These are phyloP conservation scores for Gymnopilus junonius DNA, from an alignment of 768 basidiomycete species.

Conservation along the genomic window DNA sequence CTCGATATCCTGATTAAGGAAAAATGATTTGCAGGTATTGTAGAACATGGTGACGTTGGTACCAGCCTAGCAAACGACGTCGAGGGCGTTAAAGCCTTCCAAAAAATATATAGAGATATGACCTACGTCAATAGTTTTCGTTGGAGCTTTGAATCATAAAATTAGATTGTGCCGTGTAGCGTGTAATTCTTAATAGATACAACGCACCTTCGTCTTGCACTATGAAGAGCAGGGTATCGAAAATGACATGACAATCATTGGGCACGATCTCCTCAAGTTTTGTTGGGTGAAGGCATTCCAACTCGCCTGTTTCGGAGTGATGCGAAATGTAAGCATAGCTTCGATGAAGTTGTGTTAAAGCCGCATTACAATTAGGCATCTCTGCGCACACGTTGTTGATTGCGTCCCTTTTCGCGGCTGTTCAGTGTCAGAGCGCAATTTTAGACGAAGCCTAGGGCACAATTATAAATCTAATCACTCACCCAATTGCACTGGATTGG, in stretches of 20 bases:
- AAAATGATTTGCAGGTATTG: conserved; percentile 16
- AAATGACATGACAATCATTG: conserved; percentile 17
- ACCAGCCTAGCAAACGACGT: background rate
- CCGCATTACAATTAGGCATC: conserved; percentile 12
- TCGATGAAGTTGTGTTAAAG: background rate
- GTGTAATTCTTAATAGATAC: background rate
- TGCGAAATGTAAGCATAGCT: background rate
- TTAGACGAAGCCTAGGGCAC: background rate
- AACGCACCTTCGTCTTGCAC: conserved; percentile 8
- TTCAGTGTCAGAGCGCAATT: too few relatives aligned
- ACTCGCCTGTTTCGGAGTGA: background rate
- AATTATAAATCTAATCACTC: background rate
- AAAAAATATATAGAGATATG: background rate
- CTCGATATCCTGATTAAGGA: conserved; percentile 8
- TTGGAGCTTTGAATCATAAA: conserved; percentile 4
- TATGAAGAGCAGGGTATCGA: conserved; percentile 14
- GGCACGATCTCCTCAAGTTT: conserved; percentile 1
- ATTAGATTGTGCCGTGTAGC: too few relatives aligned
- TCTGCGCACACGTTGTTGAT: conserved; percentile 14
- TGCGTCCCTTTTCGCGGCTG: background rate
- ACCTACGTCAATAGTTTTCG: conserved; percentile 9
- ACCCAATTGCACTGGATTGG: background rate
- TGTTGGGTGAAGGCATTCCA: conserved; percentile 7
- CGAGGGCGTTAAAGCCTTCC: background rate
- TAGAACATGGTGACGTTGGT: conserved; percentile 12